These are phyloP conservation scores for Diaporthe sp. DNA, from an alignment of 2,329 filamentous ascomycete genomes.

Conservation along the genomic window DNA sequence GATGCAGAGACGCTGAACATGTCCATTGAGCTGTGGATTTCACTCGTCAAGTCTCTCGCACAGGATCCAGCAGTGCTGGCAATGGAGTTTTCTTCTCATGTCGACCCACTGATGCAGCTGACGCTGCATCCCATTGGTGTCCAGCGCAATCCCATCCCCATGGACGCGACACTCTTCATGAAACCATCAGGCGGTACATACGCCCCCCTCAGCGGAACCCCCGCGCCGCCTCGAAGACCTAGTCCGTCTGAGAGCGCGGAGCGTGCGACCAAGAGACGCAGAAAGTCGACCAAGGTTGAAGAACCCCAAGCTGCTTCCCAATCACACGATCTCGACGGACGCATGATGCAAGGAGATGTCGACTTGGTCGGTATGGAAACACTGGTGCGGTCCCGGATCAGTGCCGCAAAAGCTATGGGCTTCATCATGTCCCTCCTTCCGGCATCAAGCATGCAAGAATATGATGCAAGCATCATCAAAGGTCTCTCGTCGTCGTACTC, in stretches of 20 bases:
- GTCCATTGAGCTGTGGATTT: constrained; percentile 89
- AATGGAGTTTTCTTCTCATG: constrained; percentile 79
- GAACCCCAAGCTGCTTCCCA: constrained; percentile 73
- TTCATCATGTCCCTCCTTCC: constrained; percentile 85
- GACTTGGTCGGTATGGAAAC: constrained; percentile 93
- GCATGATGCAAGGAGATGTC: constrained; percentile 97
- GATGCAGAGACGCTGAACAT: constrained; percentile 86
- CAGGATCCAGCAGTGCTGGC: constrained; percentile 76
- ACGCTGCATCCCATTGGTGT: constrained; percentile 94
- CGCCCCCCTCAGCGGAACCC: constrained; percentile 64
- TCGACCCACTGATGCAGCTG: constrained; percentile 86
- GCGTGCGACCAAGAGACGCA: constrained; percentile 80
- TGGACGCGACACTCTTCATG: constrained; percentile 91
- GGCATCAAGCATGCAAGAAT: constrained; percentile 71
- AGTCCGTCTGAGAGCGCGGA: constrained; percentile 70
- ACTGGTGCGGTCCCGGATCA: constrained; percentile 90
- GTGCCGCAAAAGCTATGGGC: constrained; percentile 87
- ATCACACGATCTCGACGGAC: constrained; percentile 96
- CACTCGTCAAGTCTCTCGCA: constrained; percentile 79
- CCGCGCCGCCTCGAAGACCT: constrained; percentile 61
- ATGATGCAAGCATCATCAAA: constrained; percentile 75
- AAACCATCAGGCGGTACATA: constrained; percentile 93
- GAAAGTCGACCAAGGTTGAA: constrained; percentile 88
- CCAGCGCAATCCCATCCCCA: constrained; percentile 88
- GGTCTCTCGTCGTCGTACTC: constrained; percentile 81